These are phyloP conservation scores for Nitzschia sp. DNA, from an alignment of 108 stramenopile species.

Conservation along the genomic window DNA sequence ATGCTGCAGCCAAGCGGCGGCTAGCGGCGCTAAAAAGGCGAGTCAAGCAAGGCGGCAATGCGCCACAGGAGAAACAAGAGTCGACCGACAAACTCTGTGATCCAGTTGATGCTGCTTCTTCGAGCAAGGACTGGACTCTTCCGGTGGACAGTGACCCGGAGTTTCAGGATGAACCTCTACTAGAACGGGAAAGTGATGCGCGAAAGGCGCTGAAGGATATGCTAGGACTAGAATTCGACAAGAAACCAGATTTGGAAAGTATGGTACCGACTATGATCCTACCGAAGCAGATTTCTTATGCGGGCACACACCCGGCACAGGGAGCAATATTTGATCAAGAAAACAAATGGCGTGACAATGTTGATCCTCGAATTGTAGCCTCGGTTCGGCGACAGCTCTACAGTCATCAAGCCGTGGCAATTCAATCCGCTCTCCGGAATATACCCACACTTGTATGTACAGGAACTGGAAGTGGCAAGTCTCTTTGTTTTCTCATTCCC, in stretches of 20 bases:
- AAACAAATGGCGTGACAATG: background rate
- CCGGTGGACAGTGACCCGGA: constrained; percentile 7
- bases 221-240: constrained; percentile 16
- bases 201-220: constrained; percentile 23
- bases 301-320: constrained; percentile 69
- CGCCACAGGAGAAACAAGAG: constrained; percentile 1
- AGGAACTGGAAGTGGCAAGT: constrained; percentile 90
- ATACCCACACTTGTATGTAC: constrained; percentile 83
- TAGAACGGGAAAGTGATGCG: constrained; percentile 18
- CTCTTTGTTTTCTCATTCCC: constrained; percentile 83
- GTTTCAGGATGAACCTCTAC: constrained; percentile 2
- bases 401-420: constrained; percentile 83
- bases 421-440: constrained; percentile 61
- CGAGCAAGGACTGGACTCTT: constrained; percentile 15
- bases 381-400: constrained; percentile 41
- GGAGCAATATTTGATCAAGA: constrained; percentile 37
- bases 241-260: background rate
- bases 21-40: constrained; percentile 59
- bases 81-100: background rate
- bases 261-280: constrained; percentile 30
- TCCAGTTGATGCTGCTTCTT: background rate
- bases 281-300: constrained; percentile 59
- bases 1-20: constrained; percentile 74
- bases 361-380: constrained; percentile 32
- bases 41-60: constrained; percentile 31